Evolutionary conservation across 1,139 yeast species (phyloP), one percentile per base, ranked within the genome.

Genomic region (Diutina pseudorugosa): DNA sequence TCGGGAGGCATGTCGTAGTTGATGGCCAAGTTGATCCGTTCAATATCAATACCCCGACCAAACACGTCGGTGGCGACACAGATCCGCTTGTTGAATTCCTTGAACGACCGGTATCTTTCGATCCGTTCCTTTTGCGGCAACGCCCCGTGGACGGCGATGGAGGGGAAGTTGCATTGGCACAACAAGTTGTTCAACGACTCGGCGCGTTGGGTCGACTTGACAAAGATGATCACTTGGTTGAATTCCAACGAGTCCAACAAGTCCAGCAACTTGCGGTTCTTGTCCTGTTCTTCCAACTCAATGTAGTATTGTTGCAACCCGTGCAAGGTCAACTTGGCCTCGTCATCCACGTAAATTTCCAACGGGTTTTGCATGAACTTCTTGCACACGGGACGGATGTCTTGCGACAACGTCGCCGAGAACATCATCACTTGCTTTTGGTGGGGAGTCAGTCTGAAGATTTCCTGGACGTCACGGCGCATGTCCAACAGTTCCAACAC

Each of bases 361-460:
- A 93, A 79, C 60, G 98, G 98, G 65, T 88, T 90, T 74, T 93
- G 96, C 93, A 93, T 88, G 74, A 93, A 93, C 75, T 93, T 90
- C 76, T 91, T 91, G 78, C 98, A 93, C 57, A 93, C 83, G 56
- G 97, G 97, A 71, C 96, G 88, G 65, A 93, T 90, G 65, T 93
- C 98, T 68, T 82, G 88, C 51, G 96, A 83, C 63, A 93, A 79
- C 55, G 98, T 93, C 60, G 98, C 98, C 55, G 96, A 87, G 71
- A 93, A 93, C 97, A 93, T 93, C 98, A 93, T 91, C 55, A 93
- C 98, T 77, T 93, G 98, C 75, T 93, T 93, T 70, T 93, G 96
- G 72, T 88, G 95, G 59, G 98, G 98, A 53, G 98, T 93, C 57
- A 89, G 88, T 70, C 97, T 85, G 83, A 93, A 93, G 60, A 93